Percentiles rank a stretch among this genome's conserved stretches.
Conservation (phyloP, 1,139 yeast genomes). For the Saccharomyces hybrid region DNA sequence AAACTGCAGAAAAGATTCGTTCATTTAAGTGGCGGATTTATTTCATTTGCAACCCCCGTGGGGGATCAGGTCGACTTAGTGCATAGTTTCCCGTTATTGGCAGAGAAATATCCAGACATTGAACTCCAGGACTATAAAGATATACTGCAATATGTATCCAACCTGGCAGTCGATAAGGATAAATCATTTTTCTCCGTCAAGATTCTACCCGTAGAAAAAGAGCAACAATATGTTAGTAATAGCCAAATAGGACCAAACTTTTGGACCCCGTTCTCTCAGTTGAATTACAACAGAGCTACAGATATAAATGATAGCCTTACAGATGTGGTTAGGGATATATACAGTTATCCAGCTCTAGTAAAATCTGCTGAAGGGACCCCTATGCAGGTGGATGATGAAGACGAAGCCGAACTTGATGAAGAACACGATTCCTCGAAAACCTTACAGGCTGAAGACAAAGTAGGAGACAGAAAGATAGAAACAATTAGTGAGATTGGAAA, state of each 20-base stretch:
- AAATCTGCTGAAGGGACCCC: neutral
- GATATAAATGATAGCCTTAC: conserved; percentile 15
- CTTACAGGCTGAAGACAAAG: neutral
- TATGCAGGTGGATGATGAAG: neutral
- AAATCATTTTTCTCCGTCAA: conserved; percentile 39
- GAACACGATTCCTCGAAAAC: neutral
- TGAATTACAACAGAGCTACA: conserved; percentile 10
- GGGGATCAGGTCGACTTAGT: conserved; percentile 1
- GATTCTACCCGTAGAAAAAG: conserved; percentile 16
- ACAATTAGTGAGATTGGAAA: neutral
- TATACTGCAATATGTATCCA: conserved; percentile 15
- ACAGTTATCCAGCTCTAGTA: conserved; percentile 10
- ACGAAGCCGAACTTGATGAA: neutral
- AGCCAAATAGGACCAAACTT: conserved; percentile 26
- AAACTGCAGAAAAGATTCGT: conserved; percentile 44
- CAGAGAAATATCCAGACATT: conserved; percentile 14
- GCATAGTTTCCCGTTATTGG: conserved; percentile 19
- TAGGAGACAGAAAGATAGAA: neutral
- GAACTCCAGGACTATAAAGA: conserved; percentile 11
- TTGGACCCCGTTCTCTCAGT: conserved; percentile 36
- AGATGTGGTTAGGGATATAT: conserved; percentile 24
- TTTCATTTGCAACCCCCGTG: conserved; percentile 16
- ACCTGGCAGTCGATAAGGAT: conserved; percentile 10
- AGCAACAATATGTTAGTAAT: conserved; percentile 8
- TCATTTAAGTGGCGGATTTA: conserved; percentile 35